Conservation (phyloP, 2,329 filamentous ascomycete species). For the Fusarium zealandicum region DNA sequence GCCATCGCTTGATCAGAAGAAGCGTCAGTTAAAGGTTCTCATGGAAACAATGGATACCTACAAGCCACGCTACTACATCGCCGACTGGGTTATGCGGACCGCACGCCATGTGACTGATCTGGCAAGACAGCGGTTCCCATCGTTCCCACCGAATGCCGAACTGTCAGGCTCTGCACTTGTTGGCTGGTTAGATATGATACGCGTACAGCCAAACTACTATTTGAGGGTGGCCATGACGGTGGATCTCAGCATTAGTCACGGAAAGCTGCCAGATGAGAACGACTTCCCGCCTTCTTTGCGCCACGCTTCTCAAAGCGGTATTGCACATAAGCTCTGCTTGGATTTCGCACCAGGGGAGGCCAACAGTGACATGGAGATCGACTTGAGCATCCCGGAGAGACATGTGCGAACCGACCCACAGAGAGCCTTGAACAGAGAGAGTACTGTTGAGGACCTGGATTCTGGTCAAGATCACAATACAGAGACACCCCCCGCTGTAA, state of each 20-base stretch:
- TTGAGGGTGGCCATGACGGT: constrained; percentile 33
- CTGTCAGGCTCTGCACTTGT: neutral
- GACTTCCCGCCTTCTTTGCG: constrained; percentile 33
- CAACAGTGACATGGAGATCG: neutral
- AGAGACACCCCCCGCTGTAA: too few species aligned
- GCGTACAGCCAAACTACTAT: constrained; percentile 29
- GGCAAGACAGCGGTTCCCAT: constrained; percentile 16
- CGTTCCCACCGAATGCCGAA: neutral
- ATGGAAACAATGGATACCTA: constrained; percentile 38
- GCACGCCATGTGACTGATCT: constrained; percentile 34
- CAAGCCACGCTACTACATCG: constrained; percentile 32
- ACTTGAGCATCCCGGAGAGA: neutral
- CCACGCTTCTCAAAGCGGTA: neutral
- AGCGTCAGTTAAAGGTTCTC: constrained; percentile 33
- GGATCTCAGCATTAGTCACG: constrained; percentile 39
- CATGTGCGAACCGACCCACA: too few species aligned
- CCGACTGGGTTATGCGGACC: constrained; percentile 35
- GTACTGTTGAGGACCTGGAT: too few species aligned
- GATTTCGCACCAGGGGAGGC: neutral
- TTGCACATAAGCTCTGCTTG: neutral
- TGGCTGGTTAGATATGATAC: constrained; percentile 32
- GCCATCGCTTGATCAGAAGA: constrained; percentile 10
- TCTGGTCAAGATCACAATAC: too few species aligned
- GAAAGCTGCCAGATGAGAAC: constrained; percentile 33
- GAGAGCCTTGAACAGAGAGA: too few species aligned